Base-by-base conservation (phyloP, 805 yeast genomes). In the Hanseniaspora guilliermondii region DNA sequence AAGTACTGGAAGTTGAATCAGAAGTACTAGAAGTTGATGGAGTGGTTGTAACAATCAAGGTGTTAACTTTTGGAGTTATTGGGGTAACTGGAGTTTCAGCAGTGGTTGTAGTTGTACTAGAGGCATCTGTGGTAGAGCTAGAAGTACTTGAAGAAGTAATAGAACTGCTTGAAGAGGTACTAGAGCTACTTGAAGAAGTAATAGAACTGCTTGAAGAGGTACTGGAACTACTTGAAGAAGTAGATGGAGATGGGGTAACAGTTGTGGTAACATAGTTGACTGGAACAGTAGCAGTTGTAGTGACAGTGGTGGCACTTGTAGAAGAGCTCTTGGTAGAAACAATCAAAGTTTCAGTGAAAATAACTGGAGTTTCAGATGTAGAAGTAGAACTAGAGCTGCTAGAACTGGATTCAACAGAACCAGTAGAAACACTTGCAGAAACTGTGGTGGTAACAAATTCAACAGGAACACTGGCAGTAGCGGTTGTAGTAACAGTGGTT, bases 11-110 rank as follows among this genome's bases (percentile, higher is more conserved):
- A 47, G 46, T 25, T 30, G 55, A 35, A 46, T 42, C 21, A 12
- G 52, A 21, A 30, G 46, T n/a, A 42, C 48, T 19, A 19, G 66
- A 45, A 8, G 68, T 17, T 17, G 68, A 48, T 11, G 73, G 55
- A 8, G 72, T 53, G 7, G 71, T 48, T 19, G 73, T 55, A 12
- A 44, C 37, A 44, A 32, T 11, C 25, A 44, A 19, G 12, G 47
- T 44, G 37, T 44, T 44, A n/a, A 11, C 24, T 6, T 47, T 41
- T 22, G 56, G 32, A 32, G 56, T 24, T n/a, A 55, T 17, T 22
- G 49, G 36, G n/a, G 57, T 36, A 17, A 45, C 41, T 22, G 55
- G 33, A 38, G 36, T 35, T 12, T n/a, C 42, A n/a, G 33, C 19
- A 11, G 21, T 16, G 17, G 47, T 22, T 24, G 48, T 17, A 12